phyloP scores from a whole-genome alignment of 1,284 basidiomycete genomes.

The Sanghuangporus baumii region DNA sequence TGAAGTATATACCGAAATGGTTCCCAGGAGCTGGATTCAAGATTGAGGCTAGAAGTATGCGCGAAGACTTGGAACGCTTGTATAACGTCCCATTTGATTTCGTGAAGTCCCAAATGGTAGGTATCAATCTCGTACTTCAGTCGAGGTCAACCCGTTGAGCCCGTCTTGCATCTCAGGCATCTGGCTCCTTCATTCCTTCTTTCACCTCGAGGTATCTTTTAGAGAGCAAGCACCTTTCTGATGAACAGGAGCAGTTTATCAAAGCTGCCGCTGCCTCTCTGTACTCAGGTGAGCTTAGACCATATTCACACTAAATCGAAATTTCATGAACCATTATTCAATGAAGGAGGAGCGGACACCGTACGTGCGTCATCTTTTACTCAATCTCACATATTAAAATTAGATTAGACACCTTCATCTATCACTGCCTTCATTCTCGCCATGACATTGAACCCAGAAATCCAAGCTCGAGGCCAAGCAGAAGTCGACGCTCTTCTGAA shows the following conservation, averaged over 20 bases:
- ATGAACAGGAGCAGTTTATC: conserved; percentile 31
- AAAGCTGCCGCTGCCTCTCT: conserved; percentile 36
- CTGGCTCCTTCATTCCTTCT: conserved; percentile 22
- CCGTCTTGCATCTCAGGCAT: conserved; percentile 9
- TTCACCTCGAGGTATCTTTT: conserved; percentile 28
- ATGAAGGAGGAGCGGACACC: conserved; percentile 28
- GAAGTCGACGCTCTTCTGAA: conserved; percentile 33
- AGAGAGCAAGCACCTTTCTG: conserved; percentile 21
- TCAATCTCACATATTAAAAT: background rate
- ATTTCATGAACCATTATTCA: background rate
- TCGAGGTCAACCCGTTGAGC: background rate
- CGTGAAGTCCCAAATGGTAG: conserved; percentile 29
- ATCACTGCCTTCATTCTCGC: conserved; percentile 23
- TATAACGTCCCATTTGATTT: conserved; percentile 31
- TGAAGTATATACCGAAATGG: conserved; percentile 34
- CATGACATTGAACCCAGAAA: conserved; percentile 20
- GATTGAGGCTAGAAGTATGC: conserved; percentile 25
- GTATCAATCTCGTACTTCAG: background rate
- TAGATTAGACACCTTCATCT: conserved; percentile 10
- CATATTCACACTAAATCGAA: too few relatives aligned
- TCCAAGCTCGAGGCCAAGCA: conserved; percentile 20
- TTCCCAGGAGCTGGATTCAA: conserved; percentile 32
- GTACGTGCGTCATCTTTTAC: conserved; percentile 19
- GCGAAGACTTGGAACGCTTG: conserved; percentile 27
- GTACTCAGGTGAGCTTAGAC: conserved; percentile 29